These are phyloP conservation scores for Neofusicoccum parvum DNA, from an alignment of 2,329 filamentous ascomycete genomes.

Conservation along the genomic window DNA sequence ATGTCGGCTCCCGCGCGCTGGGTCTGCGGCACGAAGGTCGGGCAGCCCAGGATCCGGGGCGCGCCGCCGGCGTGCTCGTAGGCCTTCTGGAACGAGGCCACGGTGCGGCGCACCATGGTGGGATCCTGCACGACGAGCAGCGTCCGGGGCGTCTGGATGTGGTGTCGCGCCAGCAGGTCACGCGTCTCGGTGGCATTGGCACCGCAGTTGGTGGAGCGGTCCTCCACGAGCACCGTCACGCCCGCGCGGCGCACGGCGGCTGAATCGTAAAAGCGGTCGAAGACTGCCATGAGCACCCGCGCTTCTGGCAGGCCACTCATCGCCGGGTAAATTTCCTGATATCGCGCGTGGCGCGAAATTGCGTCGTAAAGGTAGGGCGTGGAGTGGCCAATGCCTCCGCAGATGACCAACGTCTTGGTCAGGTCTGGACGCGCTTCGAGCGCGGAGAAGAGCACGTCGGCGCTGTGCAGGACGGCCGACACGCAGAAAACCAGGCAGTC, in stretches of 20 bases:
- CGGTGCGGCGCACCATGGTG: conserved; percentile 48
- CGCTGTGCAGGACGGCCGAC: conserved; percentile 41
- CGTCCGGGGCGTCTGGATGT: conserved; percentile 27
- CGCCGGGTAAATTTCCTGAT: conserved; percentile 28
- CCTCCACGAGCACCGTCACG: conserved; percentile 44
- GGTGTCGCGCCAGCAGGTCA: conserved; percentile 37
- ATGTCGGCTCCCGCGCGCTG: conserved; percentile 17
- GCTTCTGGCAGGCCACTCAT: conserved; percentile 44
- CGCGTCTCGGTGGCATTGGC: conserved; percentile 45
- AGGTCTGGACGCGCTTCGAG: conserved; percentile 34
- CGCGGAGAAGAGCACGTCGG: conserved; percentile 38
- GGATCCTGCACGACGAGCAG: conserved; percentile 49
- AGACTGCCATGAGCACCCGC: conserved; percentile 40
- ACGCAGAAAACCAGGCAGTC: conserved; percentile 46
- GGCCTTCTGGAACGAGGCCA: conserved; percentile 44
- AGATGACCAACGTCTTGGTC: conserved; percentile 44
- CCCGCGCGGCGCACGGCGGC: conserved; percentile 28
- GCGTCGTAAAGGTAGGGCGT: conserved; percentile 47
- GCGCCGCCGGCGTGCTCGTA: conserved; percentile 31
- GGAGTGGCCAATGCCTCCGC: conserved; percentile 51
- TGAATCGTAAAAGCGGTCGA: conserved; percentile 35
- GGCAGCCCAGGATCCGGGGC: conserved; percentile 35
- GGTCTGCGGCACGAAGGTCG: conserved; percentile 34
- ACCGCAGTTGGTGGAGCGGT: conserved; percentile 51
- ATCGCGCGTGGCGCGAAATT: conserved; percentile 36